Evolutionary conservation across 495 filamentous ascomycete genomes (phyloP).

Genomic region (Hyaloscypha hepaticicola): DNA sequence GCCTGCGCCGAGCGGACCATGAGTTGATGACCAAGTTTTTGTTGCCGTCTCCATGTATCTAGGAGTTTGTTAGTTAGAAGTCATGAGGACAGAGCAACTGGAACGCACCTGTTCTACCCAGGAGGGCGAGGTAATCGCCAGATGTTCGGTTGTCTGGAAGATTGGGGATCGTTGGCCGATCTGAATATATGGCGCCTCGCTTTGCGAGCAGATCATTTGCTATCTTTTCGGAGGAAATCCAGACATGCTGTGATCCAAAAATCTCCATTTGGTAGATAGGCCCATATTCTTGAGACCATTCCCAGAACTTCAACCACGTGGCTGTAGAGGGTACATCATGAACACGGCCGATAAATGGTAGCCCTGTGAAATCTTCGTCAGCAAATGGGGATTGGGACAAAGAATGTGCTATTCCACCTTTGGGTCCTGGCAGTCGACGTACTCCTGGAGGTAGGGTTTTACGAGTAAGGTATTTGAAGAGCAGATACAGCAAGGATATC

Average conservation of each 20-base stretch:
- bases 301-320: constrained; percentile 45
- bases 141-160: constrained; percentile 41
- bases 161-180: constrained; percentile 55
- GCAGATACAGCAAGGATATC: too few species aligned
- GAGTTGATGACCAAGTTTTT: constrained; percentile 56
- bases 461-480: neutral
- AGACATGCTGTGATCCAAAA: constrained; percentile 29
- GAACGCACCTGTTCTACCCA: constrained; percentile 21
- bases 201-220: constrained; percentile 42
- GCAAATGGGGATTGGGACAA: neutral
- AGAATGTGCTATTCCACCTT: constrained; percentile 11
- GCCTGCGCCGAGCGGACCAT: constrained; percentile 48
- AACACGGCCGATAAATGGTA: constrained; percentile 56
- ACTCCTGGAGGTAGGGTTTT: constrained; percentile 20
- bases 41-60: constrained; percentile 59
- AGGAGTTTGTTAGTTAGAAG: neutral
- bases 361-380: constrained; percentile 30
- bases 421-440: constrained; percentile 21
- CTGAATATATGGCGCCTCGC: constrained; percentile 42
- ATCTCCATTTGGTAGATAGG: constrained; percentile 39
- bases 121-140: constrained; percentile 33
- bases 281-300: constrained; percentile 43
- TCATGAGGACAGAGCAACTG: neutral
- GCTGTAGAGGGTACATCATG: constrained; percentile 53
- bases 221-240: constrained; percentile 39